Conservation (phyloP, 2,329 filamentous ascomycete species). For the Calonectria hawksworthii region DNA sequence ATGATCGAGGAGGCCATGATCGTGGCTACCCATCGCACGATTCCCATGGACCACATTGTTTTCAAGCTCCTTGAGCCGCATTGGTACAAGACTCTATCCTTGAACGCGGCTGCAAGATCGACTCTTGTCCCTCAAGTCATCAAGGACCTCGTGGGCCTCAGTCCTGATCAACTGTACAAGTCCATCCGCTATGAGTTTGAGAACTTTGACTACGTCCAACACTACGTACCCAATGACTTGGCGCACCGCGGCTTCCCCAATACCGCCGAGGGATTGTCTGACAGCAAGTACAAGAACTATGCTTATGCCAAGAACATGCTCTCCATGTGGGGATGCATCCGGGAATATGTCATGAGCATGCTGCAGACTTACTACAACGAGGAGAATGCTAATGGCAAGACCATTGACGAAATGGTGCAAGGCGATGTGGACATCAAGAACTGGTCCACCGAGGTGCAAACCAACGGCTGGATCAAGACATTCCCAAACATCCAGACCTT, state of each 20-base stretch:
- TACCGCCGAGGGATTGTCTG: constrained; percentile 47
- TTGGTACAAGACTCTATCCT: constrained; percentile 64
- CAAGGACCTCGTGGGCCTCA: constrained; percentile 57
- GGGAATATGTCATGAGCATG: constrained; percentile 57
- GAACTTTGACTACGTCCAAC: constrained; percentile 58
- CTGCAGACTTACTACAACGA: constrained; percentile 51
- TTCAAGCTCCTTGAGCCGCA: constrained; percentile 60
- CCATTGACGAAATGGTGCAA: constrained; percentile 46
- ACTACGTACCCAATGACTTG: constrained; percentile 63
- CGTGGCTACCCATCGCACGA: constrained; percentile 58
- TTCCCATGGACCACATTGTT: constrained; percentile 58
- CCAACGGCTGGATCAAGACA: constrained; percentile 53
- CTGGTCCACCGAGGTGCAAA: constrained; percentile 59
- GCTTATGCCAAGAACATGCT: constrained; percentile 62
- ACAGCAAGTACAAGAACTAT: constrained; percentile 62
- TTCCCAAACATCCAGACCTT: constrained; percentile 60
- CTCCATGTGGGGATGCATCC: constrained; percentile 59
- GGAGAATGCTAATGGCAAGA: constrained; percentile 47
- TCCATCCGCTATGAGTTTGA: constrained; percentile 58
- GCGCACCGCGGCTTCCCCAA: constrained; percentile 57
- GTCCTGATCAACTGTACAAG: constrained; percentile 50
- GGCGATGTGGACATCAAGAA: constrained; percentile 51
- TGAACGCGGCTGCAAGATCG: constrained; percentile 62
- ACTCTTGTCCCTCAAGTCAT: constrained; percentile 61
- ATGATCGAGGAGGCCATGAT: constrained; percentile 64